Evolutionary conservation across 768 basidiomycete species (phyloP), one percentile per base, ranked within the genome.

Genomic region (Hortiboletus flavorubellus): DNA sequence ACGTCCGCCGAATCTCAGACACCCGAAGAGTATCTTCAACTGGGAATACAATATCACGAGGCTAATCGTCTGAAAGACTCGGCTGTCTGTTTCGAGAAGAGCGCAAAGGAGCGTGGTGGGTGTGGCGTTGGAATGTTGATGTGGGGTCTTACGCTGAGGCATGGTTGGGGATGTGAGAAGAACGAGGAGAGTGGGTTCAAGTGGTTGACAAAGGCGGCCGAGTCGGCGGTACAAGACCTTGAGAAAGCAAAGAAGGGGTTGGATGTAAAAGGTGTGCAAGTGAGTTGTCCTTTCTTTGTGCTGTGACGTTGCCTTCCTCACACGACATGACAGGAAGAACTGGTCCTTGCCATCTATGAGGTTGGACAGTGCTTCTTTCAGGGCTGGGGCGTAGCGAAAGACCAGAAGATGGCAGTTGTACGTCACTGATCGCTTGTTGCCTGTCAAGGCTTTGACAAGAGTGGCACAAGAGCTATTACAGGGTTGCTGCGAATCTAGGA

Each of bases 331-430:
- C 49, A 92, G 84, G 82, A 78, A 23, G 93, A 95, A 69, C 80
- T 96, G 14, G 86, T 93, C 18, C 77, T 95, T 21, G 91, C 93
- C 1, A 89, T 95, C 44, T 91, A 93, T 65, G 93, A 95, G 72
- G 91, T 95, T 5, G 93, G 91, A 1, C 90, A 92, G 69, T 93
- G 91, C 67, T 96, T 93, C 72, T 90, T 89, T 67, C 90, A 92
- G 49, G 93, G 93, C 2, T 95, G 93, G 92, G 93, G 93, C 8
- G 85, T 92, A 12, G 66, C 73, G 30, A 91, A 91, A 68, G 91
- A 95, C 70, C 86, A 89, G 74, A 91, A 88, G 78, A 91, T 94
- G 90, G 91, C 82, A 7, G 85, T 92, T 26, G 88, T 90, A 68
- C 53, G 87, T 80, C 12, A 8, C 10, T 29, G 40, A 23, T 35